Percentiles rank a stretch among this genome's conserved stretches.
Conservation (phyloP, 1,284 basidiomycete species). For the Porodaedalea pini region DNA sequence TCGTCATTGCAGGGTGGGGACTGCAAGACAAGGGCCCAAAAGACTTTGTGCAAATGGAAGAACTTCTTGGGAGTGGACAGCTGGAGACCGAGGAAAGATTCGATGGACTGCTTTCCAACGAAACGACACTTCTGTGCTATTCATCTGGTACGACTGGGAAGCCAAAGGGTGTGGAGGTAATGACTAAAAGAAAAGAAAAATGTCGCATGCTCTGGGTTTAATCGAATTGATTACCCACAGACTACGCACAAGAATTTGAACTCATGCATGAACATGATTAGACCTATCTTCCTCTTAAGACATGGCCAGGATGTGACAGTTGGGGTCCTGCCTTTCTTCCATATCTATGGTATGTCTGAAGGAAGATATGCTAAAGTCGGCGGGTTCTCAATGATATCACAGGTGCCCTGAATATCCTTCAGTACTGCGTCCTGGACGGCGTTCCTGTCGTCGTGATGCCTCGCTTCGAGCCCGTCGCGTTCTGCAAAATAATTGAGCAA, state of each 20-base stretch:
- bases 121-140: constrained; percentile 64
- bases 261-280: constrained; percentile 44
- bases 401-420: constrained; percentile 56
- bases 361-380: neutral
- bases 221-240: constrained; percentile 29
- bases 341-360: constrained; percentile 47
- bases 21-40: constrained; percentile 26
- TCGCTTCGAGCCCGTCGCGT: constrained; percentile 70
- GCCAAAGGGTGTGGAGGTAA: constrained; percentile 46
- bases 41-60: constrained; percentile 36
- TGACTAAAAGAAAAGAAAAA: neutral
- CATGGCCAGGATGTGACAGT: constrained; percentile 46
- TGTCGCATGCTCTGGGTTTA: neutral
- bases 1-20: constrained; percentile 41
- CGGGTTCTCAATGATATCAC: neutral
- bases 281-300: constrained; percentile 38
- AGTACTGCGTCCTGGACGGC: constrained; percentile 57
- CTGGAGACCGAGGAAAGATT: constrained; percentile 48
- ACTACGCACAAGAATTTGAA: constrained; percentile 67
- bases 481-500: constrained; percentile 62
- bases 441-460: constrained; percentile 64
- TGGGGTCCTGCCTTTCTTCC: constrained; percentile 60
- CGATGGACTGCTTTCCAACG: constrained; percentile 43
- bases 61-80: constrained; percentile 43
- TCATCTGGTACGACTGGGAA: constrained; percentile 63